Conservation (phyloP, 176 grass and related monocot genomes). For the Thalia dealbata region DNA sequence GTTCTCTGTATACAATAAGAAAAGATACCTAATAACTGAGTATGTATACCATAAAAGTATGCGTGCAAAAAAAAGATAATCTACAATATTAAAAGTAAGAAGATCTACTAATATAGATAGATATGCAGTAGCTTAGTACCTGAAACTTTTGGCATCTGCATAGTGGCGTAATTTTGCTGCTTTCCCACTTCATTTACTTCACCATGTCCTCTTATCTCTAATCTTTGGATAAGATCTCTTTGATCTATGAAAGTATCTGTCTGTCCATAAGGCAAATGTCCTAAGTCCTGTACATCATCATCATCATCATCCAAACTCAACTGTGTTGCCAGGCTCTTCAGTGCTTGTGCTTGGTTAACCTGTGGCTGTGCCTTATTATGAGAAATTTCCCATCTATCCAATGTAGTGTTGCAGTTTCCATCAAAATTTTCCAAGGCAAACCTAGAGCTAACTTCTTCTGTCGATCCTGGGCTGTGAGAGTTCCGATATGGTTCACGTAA, state of each 20-base stretch:
- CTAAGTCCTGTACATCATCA: constrained; percentile 20
- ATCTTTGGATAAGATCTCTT: constrained; percentile 4
- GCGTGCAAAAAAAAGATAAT: not conserved
- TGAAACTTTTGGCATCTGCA: constrained; percentile 19
- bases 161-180: constrained; percentile 23
- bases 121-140: constrained; percentile 10
- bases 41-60: no score
- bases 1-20: no score
- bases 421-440: constrained; percentile 33
- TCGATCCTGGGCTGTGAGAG: constrained; percentile 43
- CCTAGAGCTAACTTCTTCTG: constrained; percentile 69
- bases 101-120: not conserved
- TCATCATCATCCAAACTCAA: constrained; percentile 76
- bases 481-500: constrained; percentile 47
- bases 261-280: constrained; percentile 6
- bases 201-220: not conserved
- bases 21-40: no score
- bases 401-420: constrained; percentile 23
- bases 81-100: not conserved
- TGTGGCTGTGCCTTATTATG: not conserved
- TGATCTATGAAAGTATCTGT: not conserved
- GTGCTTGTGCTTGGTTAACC: constrained; percentile 64
- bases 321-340: constrained; percentile 62
- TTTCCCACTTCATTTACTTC: constrained; percentile 25
- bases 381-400: constrained; percentile 30